Percentiles rank a stretch among this genome's conserved stretches.
phyloP scores from a whole-genome alignment of 1,139 yeast species.

The Pichia sp. region DNA sequence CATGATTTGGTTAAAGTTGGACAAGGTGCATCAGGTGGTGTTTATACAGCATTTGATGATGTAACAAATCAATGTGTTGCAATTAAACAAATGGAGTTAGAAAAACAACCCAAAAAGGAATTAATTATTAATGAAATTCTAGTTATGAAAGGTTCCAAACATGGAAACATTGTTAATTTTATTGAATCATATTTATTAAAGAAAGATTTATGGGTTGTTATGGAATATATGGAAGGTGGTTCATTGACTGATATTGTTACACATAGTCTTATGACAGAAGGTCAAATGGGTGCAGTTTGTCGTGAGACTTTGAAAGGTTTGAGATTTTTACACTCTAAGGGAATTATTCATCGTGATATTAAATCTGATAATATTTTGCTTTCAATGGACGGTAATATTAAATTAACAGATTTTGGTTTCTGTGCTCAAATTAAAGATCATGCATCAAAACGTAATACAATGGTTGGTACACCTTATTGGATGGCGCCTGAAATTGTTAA shows the following conservation, averaged over 20 bases:
- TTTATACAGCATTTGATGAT: conserved; percentile 77
- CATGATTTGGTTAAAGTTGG: conserved; percentile 76
- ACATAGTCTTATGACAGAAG: conserved; percentile 91
- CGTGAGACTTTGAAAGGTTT: conserved; percentile 85
- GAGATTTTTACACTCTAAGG: conserved; percentile 82
- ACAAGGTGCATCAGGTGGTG: conserved; percentile 98
- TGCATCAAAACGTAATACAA: conserved; percentile 82
- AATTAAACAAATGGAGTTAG: conserved; percentile 89
- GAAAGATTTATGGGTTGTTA: conserved; percentile 86
- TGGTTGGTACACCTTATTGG: conserved; percentile 99
- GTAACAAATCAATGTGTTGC: conserved; percentile 69
- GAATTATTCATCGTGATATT: conserved; percentile 94
- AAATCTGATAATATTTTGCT: conserved; percentile 88
- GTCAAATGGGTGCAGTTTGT: conserved; percentile 96
- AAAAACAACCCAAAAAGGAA: conserved; percentile 93
- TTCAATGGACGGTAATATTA: conserved; percentile 79
- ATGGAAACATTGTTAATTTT: conserved; percentile 87
- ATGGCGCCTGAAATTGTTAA: conserved; percentile 99
- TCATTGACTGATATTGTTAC: conserved; percentile 93
- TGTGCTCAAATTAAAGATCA: conserved; percentile 94
- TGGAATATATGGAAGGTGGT: conserved; percentile 99
- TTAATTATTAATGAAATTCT: conserved; percentile 86
- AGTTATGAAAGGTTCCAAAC: conserved; percentile 90
- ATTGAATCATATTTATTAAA: conserved; percentile 74
- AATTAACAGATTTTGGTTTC: conserved; percentile 84